Percentiles rank a stretch among this genome's conserved stretches.
These are phyloP conservation scores for Albizia julibrissin DNA, from an alignment of 306 rosid genomes.

Conservation along the genomic window DNA sequence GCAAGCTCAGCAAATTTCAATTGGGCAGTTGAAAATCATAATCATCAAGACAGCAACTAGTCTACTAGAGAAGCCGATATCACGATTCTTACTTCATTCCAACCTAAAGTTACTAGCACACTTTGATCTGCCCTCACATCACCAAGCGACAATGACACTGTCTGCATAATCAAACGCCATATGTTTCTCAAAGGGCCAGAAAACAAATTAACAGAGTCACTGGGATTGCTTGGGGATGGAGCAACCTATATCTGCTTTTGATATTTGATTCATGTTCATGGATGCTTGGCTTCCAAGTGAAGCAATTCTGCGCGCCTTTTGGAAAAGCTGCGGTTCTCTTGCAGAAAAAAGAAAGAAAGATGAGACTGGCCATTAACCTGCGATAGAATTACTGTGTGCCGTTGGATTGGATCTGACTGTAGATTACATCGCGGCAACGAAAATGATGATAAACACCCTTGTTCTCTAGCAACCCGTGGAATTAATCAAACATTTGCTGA, in stretches of 20 bases:
- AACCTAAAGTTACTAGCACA: neutral
- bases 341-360: neutral
- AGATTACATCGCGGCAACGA: neutral
- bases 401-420: neutral
- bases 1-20: neutral
- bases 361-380: neutral
- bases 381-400: neutral
- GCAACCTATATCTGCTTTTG: neutral
- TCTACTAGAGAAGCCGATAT: neutral
- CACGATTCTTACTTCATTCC: neutral
- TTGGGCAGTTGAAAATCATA: neutral
- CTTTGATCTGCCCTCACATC: neutral
- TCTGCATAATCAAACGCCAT: neutral
- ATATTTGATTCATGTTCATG: neutral
- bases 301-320: constrained; percentile 12
- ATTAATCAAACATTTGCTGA: too few species aligned
- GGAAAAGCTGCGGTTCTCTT: constrained; percentile 17
- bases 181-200: neutral
- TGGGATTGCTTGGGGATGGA: constrained; percentile 5
- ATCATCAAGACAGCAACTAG: constrained; percentile 1
- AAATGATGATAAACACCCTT: neutral
- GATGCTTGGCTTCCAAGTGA: constrained; percentile 32
- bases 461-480: neutral
- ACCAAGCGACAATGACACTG: neutral
- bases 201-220: too few species aligned